These are phyloP conservation scores for Chaetoscypha palmicola DNA, from an alignment of 2,329 filamentous ascomycete species.

Conservation along the genomic window DNA sequence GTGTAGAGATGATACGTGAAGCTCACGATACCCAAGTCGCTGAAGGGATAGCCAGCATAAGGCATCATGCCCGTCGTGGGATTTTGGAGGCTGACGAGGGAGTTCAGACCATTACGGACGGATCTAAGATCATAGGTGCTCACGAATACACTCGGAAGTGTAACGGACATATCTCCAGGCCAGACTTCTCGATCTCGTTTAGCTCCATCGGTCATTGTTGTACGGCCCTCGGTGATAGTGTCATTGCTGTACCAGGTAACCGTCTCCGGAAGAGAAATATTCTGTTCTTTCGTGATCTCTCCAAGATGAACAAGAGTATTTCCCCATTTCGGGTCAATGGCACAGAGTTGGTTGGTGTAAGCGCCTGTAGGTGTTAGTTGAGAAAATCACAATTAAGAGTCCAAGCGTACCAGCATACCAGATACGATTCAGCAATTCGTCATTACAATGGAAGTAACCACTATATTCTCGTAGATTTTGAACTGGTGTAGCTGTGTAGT, in stretches of 20 bases:
- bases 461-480: constrained; percentile 30
- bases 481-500: constrained; percentile 35
- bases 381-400: constrained; percentile 15
- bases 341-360: constrained; percentile 29
- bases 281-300: constrained; percentile 11
- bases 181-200: constrained; percentile 54
- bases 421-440: constrained; percentile 32
- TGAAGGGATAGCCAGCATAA: constrained; percentile 42
- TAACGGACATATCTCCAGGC: constrained; percentile 55
- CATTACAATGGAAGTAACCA: constrained; percentile 27
- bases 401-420: constrained; percentile 39
- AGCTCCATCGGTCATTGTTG: constrained; percentile 44
- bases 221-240: constrained; percentile 17
- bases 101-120: constrained; percentile 41
- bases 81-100: constrained; percentile 36
- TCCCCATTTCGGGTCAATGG: constrained; percentile 21
- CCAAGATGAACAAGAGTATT: constrained; percentile 33
- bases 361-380: constrained; percentile 12
- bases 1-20: constrained; percentile 53
- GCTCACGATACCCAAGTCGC: constrained; percentile 36
- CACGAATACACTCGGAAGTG: constrained; percentile 45
- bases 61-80: constrained; percentile 37
- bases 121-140: constrained; percentile 43
- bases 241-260: constrained; percentile 33
- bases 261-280: constrained; percentile 38